These are phyloP conservation scores for Epichloe uncinata DNA, from an alignment of 2,329 filamentous ascomycete species.

Conservation along the genomic window DNA sequence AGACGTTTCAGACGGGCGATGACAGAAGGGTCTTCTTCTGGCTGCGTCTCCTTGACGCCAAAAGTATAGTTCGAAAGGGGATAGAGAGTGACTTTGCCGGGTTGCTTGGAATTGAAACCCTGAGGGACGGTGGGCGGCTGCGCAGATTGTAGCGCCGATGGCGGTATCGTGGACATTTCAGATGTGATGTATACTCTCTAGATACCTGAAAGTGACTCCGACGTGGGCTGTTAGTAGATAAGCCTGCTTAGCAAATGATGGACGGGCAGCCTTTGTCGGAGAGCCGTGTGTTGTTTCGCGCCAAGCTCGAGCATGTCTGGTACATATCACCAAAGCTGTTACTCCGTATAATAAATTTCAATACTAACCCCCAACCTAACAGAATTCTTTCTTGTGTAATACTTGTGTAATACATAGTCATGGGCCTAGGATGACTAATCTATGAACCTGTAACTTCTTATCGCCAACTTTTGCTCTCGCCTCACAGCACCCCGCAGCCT, in stretches of 20 bases:
- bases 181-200: neutral
- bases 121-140: conserved; percentile 67
- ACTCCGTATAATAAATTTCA: too few species aligned
- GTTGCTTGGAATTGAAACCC: conserved; percentile 80
- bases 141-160: conserved; percentile 60
- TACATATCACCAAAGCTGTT: too few species aligned
- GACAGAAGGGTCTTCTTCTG: conserved; percentile 93
- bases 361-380: too few species aligned
- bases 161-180: conserved; percentile 74
- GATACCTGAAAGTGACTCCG: neutral
- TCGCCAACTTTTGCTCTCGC: too few species aligned
- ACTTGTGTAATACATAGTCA: too few species aligned
- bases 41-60: conserved; percentile 94
- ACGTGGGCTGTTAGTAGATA: neutral
- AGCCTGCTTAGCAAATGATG: neutral
- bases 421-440: too few species aligned
- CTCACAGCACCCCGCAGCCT: too few species aligned
- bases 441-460: too few species aligned
- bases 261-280: neutral
- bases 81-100: conserved; percentile 78
- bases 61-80: conserved; percentile 98
- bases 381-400: too few species aligned
- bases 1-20: conserved; percentile 82
- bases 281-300: neutral
- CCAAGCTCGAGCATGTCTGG: neutral